Evolutionary conservation across 2,329 filamentous ascomycete species (phyloP), one percentile per base, ranked within the genome.

Genomic region (Arachnomyces sp.): DNA sequence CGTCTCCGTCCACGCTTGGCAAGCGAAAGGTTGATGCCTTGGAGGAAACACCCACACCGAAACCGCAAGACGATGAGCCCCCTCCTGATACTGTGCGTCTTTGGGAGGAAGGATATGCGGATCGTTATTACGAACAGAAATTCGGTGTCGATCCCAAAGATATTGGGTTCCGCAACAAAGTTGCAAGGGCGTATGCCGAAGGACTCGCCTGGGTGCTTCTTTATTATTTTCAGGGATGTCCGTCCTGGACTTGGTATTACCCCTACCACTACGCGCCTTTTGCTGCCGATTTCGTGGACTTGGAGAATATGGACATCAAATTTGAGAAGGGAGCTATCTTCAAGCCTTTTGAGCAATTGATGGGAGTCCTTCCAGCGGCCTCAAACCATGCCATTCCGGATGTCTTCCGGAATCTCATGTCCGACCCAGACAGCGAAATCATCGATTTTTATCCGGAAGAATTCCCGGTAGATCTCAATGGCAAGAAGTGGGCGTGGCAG

Each of bases 211-310:
- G 93, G 92, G 92, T 98, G 30, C 70, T 98, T 37, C 73, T 89
- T 28, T 98, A 98, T 65, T 98, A 98, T 62, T 95, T 95, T 63
- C 92, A 98, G 63, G 92, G 92, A 17, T 98, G 92, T 54, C 88
- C 92, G 15, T 95, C 88, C 0, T 98, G 93, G 92, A 93, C 90
- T 38, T 98, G 92, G 92, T 98, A 92, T 61, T 98, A 95, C 57
- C 92, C 92, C 1, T 94, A 96, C 57, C 92, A 98, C 60, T 98
- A 98, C 59, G 93, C 92, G 1, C 92, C 93, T 3, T 98, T 98
- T 59, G 92, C 92, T 2, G 85, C 88, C 38, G 92, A 98, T 62
- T 98, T 98, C 61, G 82, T 84, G 43, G 82, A 89, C 41, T 73
- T 98, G 34, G 77, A 74, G 38, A 80, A 87, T 51, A 80, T 95